Base-by-base conservation (phyloP, 2,329 filamentous ascomycete species). In the Penicillium sp. region DNA sequence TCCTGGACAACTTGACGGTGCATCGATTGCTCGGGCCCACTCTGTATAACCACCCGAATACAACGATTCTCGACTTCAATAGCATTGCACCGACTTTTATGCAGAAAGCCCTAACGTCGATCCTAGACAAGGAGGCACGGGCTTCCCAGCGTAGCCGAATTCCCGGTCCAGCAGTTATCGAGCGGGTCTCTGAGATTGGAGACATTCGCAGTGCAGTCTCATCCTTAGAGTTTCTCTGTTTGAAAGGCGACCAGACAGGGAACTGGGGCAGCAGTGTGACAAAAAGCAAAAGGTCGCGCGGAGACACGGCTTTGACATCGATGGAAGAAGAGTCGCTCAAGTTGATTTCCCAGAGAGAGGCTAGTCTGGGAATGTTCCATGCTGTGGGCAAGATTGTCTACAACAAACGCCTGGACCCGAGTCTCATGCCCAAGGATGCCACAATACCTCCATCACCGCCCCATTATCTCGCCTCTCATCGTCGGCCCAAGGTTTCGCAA, bases 341-440 rank as follows among this genome's bases (percentile, higher is more conserved):
- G 63, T 75, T 93, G 51, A 81, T 97, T 20, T 89, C 88, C 0
- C 89, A 91, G 63, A 82, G 93, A 48, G 93, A 97, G 72, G 86
- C 88, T 13, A 95, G 86, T 55, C 76, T 98, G 2, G 93, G 92
- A 1, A 89, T 98, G 44, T 98, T 98, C 64, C 93, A 98, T 67
- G 90, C 93, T 0, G 88, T 97, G 10, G 93, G 92, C 3, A 96
- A 93, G 66, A 88, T 98, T 2, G 85, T 97, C 0, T 95, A 97
- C 74, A 98, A 98, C 74, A 98, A 96, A 67, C 81, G 93, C 40
- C 80, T 87, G 20, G 82, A 86, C 47, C 25, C 66, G 53, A 40
- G 68, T 71, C 58, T 65, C 35, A 49, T 64, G 33, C 52, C 65
- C 39, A 50, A 66, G 7, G 65, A 65, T 7, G 71, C 76, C 28